Conservation (phyloP, 2,329 filamentous ascomycete genomes). For the Nemania sp. region DNA sequence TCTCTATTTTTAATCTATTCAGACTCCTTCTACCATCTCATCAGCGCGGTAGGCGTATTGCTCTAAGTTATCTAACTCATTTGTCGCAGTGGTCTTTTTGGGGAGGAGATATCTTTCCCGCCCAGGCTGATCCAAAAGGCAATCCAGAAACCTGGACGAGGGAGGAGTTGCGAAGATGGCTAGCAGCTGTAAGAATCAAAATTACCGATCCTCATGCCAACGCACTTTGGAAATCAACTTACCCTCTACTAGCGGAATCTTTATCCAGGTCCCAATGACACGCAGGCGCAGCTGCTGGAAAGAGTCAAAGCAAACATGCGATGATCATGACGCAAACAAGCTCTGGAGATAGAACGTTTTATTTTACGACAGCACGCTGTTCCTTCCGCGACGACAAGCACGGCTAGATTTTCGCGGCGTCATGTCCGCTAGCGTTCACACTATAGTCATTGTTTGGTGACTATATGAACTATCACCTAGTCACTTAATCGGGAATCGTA, state of each 20-base stretch:
- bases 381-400: neutral
- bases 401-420: too few relatives aligned
- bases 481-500: too few relatives aligned
- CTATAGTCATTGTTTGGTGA: too few relatives aligned
- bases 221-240: slow-evolving; percentile 11
- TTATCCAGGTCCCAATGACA: slow-evolving; percentile 60
- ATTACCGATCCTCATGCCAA: neutral
- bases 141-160: slow-evolving; percentile 72
- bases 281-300: slow-evolving; percentile 66
- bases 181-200: slow-evolving; percentile 69
- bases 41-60: neutral
- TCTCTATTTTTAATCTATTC: neutral
- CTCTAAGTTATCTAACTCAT: neutral
- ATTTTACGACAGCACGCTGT: neutral
- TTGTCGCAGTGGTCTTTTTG: slow-evolving; percentile 70
- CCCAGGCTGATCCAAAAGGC: slow-evolving; percentile 74
- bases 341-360: neutral
- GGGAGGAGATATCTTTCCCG: slow-evolving; percentile 82
- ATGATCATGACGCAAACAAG: slow-evolving; percentile 17
- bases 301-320: slow-evolving; percentile 69
- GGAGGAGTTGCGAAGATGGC: slow-evolving; percentile 79
- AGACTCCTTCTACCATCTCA: neutral
- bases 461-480: too few relatives aligned
- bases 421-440: too few relatives aligned
- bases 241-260: slow-evolving; percentile 61